Conservation (phyloP, 1,139 yeast species). For the Taphrina deformans region DNA sequence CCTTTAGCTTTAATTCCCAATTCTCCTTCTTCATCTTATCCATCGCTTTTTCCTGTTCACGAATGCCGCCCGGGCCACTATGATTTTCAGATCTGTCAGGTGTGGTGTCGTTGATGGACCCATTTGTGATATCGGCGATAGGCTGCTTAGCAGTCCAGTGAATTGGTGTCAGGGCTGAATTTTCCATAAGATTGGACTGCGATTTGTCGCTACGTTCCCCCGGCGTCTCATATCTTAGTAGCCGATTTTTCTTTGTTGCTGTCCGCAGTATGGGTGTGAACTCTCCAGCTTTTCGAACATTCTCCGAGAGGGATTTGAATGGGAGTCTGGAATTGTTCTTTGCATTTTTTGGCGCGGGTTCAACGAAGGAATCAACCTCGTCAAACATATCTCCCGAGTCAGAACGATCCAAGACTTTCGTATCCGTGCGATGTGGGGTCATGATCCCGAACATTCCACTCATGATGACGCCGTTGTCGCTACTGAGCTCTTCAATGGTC, state of each 20-base stretch:
- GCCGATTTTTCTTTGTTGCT: slow-evolving; percentile 2
- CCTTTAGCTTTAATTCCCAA: slow-evolving; percentile 39
- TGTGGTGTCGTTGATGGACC: background rate
- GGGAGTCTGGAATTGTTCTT: background rate
- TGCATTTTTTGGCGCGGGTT: slow-evolving; percentile 1
- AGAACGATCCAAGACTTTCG: background rate
- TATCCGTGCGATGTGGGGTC: slow-evolving; percentile 20
- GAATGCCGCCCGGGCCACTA: slow-evolving; percentile 13
- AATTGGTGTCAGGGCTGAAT: slow-evolving; percentile 16
- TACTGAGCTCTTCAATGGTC: background rate
- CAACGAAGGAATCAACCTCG: slow-evolving; percentile 24
- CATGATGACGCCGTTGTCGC: background rate
- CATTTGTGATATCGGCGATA: background rate
- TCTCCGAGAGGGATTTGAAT: slow-evolving; percentile 1
- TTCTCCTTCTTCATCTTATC: slow-evolving; percentile 41
- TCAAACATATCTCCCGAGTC: slow-evolving; percentile 10
- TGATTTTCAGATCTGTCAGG: background rate
- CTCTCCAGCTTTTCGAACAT: slow-evolving; percentile 11
- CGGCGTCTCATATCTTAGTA: slow-evolving; percentile 10
- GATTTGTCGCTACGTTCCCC: background rate
- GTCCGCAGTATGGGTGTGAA: slow-evolving; percentile 23
- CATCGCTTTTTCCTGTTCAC: slow-evolving; percentile 38
- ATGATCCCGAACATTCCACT: slow-evolving; percentile 23
- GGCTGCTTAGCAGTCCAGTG: slow-evolving; percentile 6
- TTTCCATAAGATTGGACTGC: background rate